A percentile compares a stretch with the other conserved stretches of the same genome.
Evolutionary conservation across 345 rosid genomes (phyloP).

Genomic region (Boechera divaricarpa): DNA sequence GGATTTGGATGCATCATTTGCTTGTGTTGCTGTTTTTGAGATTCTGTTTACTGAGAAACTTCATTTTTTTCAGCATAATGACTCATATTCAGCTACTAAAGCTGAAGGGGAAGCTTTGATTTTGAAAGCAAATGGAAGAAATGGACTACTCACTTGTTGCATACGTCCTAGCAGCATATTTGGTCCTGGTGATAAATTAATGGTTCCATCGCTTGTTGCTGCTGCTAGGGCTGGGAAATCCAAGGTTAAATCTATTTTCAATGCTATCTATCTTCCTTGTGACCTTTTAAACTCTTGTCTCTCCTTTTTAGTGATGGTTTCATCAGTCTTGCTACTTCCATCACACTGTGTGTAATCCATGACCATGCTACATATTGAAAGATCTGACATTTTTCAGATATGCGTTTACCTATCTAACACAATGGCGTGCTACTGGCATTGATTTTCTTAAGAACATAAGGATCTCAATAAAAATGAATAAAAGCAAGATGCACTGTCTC

Average conservation of each 20-base stretch:
- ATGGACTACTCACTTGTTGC: slow-evolving; percentile 88
- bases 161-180: slow-evolving; percentile 94
- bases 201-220: slow-evolving; percentile 80
- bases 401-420: neutral
- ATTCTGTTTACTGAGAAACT: slow-evolving; percentile 1
- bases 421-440: neutral
- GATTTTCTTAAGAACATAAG: neutral
- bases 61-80: slow-evolving; percentile 69
- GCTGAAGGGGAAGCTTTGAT: slow-evolving; percentile 83
- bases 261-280: neutral
- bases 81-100: slow-evolving; percentile 88
- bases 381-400: neutral
- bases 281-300: neutral
- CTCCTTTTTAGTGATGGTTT: neutral
- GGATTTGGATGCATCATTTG: neutral
- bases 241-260: slow-evolving; percentile 56
- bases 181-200: slow-evolving; percentile 91
- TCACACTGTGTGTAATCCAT: neutral
- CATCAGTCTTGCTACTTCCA: slow-evolving; percentile 9
- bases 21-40: slow-evolving; percentile 6
- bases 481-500: neutral
- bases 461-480: neutral
- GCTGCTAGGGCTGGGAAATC: slow-evolving; percentile 92
- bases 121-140: slow-evolving; percentile 68
- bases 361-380: neutral